phyloP scores from a whole-genome alignment of 2,329 filamentous ascomycete genomes.

The Colletotrichum neosansevieriae region DNA sequence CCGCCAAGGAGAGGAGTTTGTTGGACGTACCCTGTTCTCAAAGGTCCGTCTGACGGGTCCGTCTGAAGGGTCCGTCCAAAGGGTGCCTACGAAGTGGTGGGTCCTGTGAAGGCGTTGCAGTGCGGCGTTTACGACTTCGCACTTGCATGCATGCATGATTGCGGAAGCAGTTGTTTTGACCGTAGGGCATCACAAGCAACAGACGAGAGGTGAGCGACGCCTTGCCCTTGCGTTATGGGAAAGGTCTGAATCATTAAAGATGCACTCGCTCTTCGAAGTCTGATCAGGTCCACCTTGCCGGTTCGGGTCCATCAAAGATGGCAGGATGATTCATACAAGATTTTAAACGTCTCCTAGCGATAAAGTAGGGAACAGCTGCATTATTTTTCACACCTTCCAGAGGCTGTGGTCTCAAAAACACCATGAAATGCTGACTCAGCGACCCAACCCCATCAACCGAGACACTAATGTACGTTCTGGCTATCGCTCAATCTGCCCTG shows the following conservation, averaged over 20 bases:
- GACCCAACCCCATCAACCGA: background rate
- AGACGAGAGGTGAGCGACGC: background rate
- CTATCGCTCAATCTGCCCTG: background rate
- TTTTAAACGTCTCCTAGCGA: background rate
- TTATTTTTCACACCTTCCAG: no score
- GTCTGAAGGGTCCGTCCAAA: background rate
- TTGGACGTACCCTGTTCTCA: background rate
- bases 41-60: background rate
- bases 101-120: background rate
- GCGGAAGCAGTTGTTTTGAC: background rate
- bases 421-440: background rate
- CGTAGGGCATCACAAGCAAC: background rate
- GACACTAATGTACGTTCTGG: background rate
- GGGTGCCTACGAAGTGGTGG: background rate
- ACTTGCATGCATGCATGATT: background rate
- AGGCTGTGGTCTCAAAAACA: background rate
- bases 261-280: background rate
- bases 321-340: background rate
- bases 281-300: background rate
- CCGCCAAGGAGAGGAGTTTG: no score
- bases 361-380: no score
- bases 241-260: background rate
- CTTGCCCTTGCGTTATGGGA: background rate
- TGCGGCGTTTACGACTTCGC: background rate
- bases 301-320: background rate